Evolutionary conservation across 345 rosid species (phyloP).

Genomic region (Erysimum cheiranthoides): DNA sequence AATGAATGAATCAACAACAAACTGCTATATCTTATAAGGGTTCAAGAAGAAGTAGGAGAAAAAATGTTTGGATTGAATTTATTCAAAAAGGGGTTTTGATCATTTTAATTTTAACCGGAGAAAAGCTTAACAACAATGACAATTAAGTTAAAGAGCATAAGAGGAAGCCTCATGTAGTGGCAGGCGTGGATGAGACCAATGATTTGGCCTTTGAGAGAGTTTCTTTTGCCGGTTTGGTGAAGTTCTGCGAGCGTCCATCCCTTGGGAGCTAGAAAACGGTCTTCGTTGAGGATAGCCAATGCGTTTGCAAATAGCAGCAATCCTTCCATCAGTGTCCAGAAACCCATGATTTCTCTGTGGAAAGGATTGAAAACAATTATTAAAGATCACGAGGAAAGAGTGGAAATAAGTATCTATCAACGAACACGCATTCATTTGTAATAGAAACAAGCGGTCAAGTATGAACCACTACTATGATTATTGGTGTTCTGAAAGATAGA

Average conservation of each 20-base stretch:
- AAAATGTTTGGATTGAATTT: background rate
- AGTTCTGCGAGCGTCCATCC: slow-evolving; percentile 63
- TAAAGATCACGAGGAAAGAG: background rate
- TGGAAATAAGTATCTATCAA: background rate
- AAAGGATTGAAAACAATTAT: background rate
- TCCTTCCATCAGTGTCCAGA: slow-evolving; percentile 60
- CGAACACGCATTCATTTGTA: background rate
- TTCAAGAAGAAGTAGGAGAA: background rate
- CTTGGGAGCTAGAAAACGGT: slow-evolving; percentile 61
- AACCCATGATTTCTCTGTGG: slow-evolving; percentile 49
- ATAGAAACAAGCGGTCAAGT: background rate
- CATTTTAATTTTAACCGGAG: slow-evolving; percentile 41
- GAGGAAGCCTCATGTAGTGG: slow-evolving; percentile 49
- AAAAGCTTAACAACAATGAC: slow-evolving; percentile 42
- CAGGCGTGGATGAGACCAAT: slow-evolving; percentile 50
- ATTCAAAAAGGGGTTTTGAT: background rate
- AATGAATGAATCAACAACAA: slow-evolving; percentile 23
- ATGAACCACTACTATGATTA: background rate
- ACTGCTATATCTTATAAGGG: background rate
- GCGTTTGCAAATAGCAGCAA: slow-evolving; percentile 59
- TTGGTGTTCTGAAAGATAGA: background rate
- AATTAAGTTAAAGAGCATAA: slow-evolving; percentile 46
- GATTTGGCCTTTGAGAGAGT: slow-evolving; percentile 51
- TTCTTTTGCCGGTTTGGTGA: slow-evolving; percentile 45
- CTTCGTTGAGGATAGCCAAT: slow-evolving; percentile 62